Percentiles rank a stretch among this genome's conserved stretches.
Conservation (phyloP, 2,329 filamentous ascomycete species). For the Diaporthe citri region DNA sequence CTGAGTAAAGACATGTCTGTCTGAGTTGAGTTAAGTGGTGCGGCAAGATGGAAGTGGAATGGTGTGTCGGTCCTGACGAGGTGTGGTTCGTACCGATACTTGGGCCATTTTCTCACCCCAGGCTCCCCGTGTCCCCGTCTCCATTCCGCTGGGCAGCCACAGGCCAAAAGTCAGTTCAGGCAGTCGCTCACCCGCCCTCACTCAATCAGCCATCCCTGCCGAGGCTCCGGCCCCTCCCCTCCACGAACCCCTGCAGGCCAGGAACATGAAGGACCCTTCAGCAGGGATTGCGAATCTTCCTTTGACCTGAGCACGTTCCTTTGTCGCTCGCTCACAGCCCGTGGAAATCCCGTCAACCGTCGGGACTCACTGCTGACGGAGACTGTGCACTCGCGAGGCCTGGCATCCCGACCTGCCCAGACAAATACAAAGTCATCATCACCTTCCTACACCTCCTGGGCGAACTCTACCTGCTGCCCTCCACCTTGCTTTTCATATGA, state of each 20-base stretch:
- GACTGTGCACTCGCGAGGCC: neutral
- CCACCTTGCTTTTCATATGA: neutral
- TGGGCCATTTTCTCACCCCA: neutral
- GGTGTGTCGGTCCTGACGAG: neutral
- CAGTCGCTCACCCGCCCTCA: neutral
- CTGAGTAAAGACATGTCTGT: conserved; percentile 20
- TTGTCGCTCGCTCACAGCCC: conserved; percentile 22
- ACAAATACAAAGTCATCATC: conserved; percentile 25
- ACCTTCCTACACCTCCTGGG: neutral
- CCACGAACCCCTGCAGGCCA: conserved; percentile 17
- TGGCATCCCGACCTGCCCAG: neutral
- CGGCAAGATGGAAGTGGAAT: conserved; percentile 12
- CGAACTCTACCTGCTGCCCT: too few relatives aligned
- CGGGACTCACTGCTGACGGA: conserved; percentile 1
- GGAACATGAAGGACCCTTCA: conserved; percentile 20
- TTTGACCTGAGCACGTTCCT: conserved; percentile 27
- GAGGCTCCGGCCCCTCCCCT: conserved; percentile 14
- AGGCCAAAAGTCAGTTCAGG: neutral
- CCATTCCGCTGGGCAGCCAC: conserved; percentile 25
- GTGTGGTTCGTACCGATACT: conserved; percentile 32
- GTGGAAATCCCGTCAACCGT: neutral
- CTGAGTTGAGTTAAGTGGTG: neutral
- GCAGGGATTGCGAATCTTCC: conserved; percentile 21
- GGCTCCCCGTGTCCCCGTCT: neutral
- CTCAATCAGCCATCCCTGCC: conserved; percentile 10